Evolutionary conservation across 1,139 yeast species (phyloP), one percentile per base, ranked within the genome.

Genomic region (Diutina neorugosa): DNA sequence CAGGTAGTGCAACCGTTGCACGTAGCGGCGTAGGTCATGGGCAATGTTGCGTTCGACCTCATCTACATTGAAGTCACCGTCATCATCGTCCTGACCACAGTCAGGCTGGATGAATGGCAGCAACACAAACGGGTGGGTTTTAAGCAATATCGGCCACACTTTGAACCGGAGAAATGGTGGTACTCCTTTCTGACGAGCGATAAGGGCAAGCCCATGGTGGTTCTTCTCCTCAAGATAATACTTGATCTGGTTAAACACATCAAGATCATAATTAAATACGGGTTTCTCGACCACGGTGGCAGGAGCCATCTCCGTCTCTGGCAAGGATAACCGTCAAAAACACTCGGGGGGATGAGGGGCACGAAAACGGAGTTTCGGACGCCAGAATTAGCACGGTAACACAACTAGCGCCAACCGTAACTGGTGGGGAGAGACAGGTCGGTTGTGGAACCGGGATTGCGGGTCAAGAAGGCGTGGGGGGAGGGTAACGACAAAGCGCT

Each of bases 71-170:
- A 49, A 27, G 4, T 55, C 44, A 41, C 57, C 61, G 23, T 53
- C 52, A 19, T 25, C 50, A 12, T 27, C 50, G n/a, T 46, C 50
- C 50, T 23, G 27, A n/a, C 12, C n/a, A n/a, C 37, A 31, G 56
- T 84, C 88, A 1, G 89, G 84, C 57, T 78, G 77, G 47, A 86
- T 74, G 57, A 79, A 85, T 0, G 96, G 96, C 53, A 82, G 74
- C 48, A 81, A 68, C 16, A 89, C 96, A 70, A 84, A 86, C 0
- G 97, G 96, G 65, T 91, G 97, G 60, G 82, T 81, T 59, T 83
- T 83, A 56, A 91, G 68, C 53, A 91, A 66, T 8, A 88, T 69
- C 2, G 97, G 96, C 97, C 97, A 91, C 11, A 87, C 85, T 56
- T 78, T 75, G 59, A 80, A 82, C 56, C 98, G 75, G 54, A 89